Evolutionary conservation across 768 basidiomycete species (phyloP).

Genomic region (Mycena galopus): DNA sequence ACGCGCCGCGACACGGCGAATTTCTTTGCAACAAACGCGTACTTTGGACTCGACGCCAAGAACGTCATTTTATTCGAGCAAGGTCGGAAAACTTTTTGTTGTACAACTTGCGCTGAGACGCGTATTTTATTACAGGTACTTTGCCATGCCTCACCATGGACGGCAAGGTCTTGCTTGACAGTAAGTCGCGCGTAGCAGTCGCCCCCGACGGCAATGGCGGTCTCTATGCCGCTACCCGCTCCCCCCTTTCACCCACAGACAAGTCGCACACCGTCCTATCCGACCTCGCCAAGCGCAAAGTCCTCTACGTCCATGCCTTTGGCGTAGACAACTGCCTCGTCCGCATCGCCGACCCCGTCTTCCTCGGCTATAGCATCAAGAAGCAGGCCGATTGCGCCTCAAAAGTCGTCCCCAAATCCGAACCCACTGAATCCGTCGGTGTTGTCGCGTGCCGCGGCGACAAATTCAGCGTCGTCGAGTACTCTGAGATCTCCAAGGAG

Average conservation of each 20-base stretch:
- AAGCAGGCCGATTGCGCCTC: slow-evolving; percentile 93
- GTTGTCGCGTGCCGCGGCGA: slow-evolving; percentile 90
- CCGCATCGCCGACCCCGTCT: slow-evolving; percentile 95
- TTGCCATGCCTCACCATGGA: slow-evolving; percentile 95
- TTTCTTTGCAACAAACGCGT: slow-evolving; percentile 82
- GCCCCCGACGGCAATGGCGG: slow-evolving; percentile 99
- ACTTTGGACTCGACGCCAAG: slow-evolving; percentile 84
- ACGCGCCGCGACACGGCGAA: slow-evolving; percentile 88
- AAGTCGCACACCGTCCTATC: slow-evolving; percentile 82
- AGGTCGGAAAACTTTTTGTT: slow-evolving; percentile 63
- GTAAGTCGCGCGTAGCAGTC: slow-evolving; percentile 84
- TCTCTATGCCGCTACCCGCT: slow-evolving; percentile 92
- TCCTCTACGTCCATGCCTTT: slow-evolving; percentile 94
- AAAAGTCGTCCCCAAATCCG: slow-evolving; percentile 94
- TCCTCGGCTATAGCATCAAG: slow-evolving; percentile 93
- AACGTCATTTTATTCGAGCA: slow-evolving; percentile 97
- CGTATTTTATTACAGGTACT: slow-evolving; percentile 70
- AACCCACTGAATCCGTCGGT: slow-evolving; percentile 92
- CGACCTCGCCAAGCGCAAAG: slow-evolving; percentile 80
- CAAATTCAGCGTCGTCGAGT: slow-evolving; percentile 94
- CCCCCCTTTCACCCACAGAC: slow-evolving; percentile 73
- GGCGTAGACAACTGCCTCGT: slow-evolving; percentile 99
- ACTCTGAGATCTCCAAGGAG: slow-evolving; percentile 93
- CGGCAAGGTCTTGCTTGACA: slow-evolving; percentile 92
- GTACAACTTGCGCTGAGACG: slow-evolving; percentile 24